phyloP scores from a whole-genome alignment of 2,329 filamentous ascomycete species.

The Colletotrichum ledebouriae region DNA sequence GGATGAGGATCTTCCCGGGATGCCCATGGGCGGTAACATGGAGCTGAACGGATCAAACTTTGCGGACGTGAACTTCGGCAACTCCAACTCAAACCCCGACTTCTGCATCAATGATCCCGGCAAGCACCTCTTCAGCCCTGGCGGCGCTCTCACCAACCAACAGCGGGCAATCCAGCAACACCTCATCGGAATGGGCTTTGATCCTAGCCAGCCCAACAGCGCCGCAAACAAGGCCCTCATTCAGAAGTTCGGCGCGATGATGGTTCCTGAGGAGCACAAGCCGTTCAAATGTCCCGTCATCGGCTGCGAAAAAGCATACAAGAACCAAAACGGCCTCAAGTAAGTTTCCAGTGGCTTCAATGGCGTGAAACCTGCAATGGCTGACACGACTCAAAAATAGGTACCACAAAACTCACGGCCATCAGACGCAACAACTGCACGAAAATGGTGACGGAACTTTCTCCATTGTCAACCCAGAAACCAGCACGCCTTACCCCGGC shows the following conservation, averaged over 20 bases:
- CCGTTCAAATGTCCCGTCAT: constrained; percentile 98
- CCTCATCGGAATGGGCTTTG: constrained; percentile 79
- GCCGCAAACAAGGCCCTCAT: constrained; percentile 75
- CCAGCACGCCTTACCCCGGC: constrained; percentile 92
- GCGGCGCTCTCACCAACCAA: constrained; percentile 74
- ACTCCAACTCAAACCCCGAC: constrained; percentile 57
- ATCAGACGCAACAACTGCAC: constrained; percentile 95
- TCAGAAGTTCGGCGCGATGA: constrained; percentile 70
- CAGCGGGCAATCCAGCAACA: constrained; percentile 77
- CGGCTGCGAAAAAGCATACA: constrained; percentile 98
- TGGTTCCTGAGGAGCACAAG: constrained; percentile 91
- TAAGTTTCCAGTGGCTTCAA: constrained; percentile 63
- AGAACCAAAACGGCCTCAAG: constrained; percentile 99
- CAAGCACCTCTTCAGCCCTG: constrained; percentile 91
- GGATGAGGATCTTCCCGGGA: constrained; percentile 78
- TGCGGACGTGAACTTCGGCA: constrained; percentile 68
- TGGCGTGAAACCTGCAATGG: constrained; percentile 9
- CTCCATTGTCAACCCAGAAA: constrained; percentile 97
- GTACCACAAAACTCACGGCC: constrained; percentile 85
- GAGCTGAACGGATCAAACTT: constrained; percentile 66
- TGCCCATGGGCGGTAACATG: constrained; percentile 73
- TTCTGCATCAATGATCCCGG: constrained; percentile 91
- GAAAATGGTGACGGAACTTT: constrained; percentile 98
- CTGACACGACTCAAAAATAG: constrained; percentile 52
- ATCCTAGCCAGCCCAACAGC: constrained; percentile 81